A percentile compares a stretch with the other conserved stretches of the same genome.
These are phyloP conservation scores for Microsporum audouinii DNA, from an alignment of 2,329 filamentous ascomycete species.

Conservation along the genomic window DNA sequence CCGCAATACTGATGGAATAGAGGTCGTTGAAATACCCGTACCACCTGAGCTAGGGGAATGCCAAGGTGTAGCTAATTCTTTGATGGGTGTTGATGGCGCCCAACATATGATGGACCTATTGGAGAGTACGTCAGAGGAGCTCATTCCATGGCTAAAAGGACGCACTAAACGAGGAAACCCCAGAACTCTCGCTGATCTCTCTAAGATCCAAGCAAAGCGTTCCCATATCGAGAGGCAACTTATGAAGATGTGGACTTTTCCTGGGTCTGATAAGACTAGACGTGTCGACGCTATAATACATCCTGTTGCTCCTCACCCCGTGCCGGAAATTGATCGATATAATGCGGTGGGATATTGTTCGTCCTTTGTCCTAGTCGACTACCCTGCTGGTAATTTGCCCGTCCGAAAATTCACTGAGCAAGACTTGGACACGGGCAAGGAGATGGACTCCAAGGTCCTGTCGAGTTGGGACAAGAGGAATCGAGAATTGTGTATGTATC, in stretches of 20 bases:
- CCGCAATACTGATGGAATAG: conserved; percentile 34
- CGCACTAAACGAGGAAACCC: conserved; percentile 41
- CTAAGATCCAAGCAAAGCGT: conserved; percentile 43
- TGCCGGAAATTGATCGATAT: conserved; percentile 51
- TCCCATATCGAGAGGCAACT: conserved; percentile 45
- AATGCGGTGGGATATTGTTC: conserved; percentile 53
- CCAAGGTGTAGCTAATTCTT: conserved; percentile 45
- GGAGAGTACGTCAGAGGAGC: conserved; percentile 44
- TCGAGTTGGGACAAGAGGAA: conserved; percentile 52
- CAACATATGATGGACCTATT: conserved; percentile 47
- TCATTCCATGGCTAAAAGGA: conserved; percentile 49
- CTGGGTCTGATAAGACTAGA: conserved; percentile 26
- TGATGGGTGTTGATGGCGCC: conserved; percentile 49
- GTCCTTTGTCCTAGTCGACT: conserved; percentile 51
- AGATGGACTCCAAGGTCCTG: conserved; percentile 32
- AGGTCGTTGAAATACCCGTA: conserved; percentile 48
- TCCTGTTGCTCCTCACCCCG: conserved; percentile 53
- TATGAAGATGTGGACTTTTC: conserved; percentile 43
- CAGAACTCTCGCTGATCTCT: conserved; percentile 39
- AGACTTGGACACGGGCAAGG: conserved; percentile 41
- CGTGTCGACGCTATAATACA: conserved; percentile 51
- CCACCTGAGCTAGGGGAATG: conserved; percentile 43
- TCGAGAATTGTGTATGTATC: conserved; percentile 43
- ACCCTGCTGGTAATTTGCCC: conserved; percentile 47
- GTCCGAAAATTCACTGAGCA: conserved; percentile 39